phyloP scores from a whole-genome alignment of 768 basidiomycete genomes.

The Coprinopsis cinerea region DNA sequence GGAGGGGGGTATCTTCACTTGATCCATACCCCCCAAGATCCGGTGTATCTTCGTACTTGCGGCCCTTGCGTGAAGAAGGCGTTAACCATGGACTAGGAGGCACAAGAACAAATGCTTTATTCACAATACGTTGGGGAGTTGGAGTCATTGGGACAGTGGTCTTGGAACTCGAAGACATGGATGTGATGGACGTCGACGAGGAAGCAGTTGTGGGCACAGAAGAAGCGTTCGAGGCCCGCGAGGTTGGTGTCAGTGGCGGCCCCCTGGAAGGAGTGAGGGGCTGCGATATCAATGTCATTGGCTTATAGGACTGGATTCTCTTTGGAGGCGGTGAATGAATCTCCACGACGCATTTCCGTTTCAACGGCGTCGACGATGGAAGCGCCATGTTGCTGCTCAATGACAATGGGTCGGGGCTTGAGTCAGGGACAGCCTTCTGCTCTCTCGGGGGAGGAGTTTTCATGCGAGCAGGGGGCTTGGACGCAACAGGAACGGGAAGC shows the following conservation, averaged over 20 bases:
- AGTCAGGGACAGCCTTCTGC: constrained; percentile 22
- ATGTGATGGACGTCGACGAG: background rate
- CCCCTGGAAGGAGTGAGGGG: constrained; percentile 17
- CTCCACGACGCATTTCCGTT: constrained; percentile 59
- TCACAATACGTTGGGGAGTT: constrained; percentile 29
- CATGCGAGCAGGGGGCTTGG: constrained; percentile 16
- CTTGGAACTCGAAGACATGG: constrained; percentile 10
- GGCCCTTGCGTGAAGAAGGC: constrained; percentile 28
- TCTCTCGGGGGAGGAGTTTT: constrained; percentile 12
- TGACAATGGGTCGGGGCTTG: constrained; percentile 56
- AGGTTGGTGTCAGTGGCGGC: constrained; percentile 25
- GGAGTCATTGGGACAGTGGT: constrained; percentile 18
- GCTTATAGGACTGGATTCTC: constrained; percentile 38
- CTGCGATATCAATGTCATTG: constrained; percentile 21
- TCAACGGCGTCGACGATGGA: constrained; percentile 50
- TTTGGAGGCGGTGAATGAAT: constrained; percentile 61
- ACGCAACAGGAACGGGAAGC: constrained; percentile 20
- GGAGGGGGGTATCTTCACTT: constrained; percentile 39
- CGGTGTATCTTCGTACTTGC: constrained; percentile 29
- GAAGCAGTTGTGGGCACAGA: constrained; percentile 4
- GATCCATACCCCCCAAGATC: constrained; percentile 56
- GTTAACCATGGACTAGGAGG: constrained; percentile 43
- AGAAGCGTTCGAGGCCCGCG: constrained; percentile 17
- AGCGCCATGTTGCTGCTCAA: constrained; percentile 20
- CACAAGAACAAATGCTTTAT: constrained; percentile 41